These are phyloP conservation scores for Pseudozyma sp. DNA, from an alignment of 1,284 basidiomycete species.

Conservation along the genomic window DNA sequence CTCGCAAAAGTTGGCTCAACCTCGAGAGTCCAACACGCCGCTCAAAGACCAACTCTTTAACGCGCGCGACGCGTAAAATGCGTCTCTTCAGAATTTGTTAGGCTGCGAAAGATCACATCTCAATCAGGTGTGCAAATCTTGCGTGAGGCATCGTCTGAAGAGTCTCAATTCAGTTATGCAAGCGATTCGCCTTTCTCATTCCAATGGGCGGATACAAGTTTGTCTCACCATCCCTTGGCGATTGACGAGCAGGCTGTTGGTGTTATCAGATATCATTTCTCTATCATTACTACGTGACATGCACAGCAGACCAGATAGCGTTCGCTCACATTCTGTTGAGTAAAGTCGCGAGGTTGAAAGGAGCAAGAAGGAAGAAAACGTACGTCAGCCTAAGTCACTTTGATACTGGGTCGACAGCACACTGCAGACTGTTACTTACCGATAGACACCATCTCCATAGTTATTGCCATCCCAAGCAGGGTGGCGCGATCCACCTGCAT, in stretches of 20 bases:
- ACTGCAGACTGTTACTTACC: constrained; percentile 8
- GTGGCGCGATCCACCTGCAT: constrained; percentile 45
- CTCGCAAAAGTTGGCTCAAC: constrained; percentile 2
- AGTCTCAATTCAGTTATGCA: too few relatives aligned
- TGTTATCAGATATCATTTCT: too few relatives aligned
- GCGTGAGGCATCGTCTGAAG: too few relatives aligned
- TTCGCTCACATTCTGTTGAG: constrained; percentile 5
- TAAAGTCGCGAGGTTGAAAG: background rate
- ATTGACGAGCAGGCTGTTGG: too few relatives aligned
- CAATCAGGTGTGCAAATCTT: too few relatives aligned
- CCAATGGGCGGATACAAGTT: too few relatives aligned
- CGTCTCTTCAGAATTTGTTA: constrained; percentile 10
- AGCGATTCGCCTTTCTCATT: too few relatives aligned
- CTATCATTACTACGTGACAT: too few relatives aligned
- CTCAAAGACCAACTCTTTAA: constrained; percentile 10
- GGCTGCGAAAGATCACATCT: background rate
- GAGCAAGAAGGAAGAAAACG: background rate
- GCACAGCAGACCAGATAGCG: background rate
- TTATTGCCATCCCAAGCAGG: constrained; percentile 63
- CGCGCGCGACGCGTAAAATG: constrained; percentile 47
- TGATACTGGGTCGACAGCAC: background rate
- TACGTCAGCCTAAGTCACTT: background rate
- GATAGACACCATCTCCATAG: constrained; percentile 53
- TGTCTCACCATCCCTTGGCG: too few relatives aligned
- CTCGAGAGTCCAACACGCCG: constrained; percentile 32